Base-by-base conservation (phyloP, 352 stramenopile species). In the Phytopythium montanum region DNA sequence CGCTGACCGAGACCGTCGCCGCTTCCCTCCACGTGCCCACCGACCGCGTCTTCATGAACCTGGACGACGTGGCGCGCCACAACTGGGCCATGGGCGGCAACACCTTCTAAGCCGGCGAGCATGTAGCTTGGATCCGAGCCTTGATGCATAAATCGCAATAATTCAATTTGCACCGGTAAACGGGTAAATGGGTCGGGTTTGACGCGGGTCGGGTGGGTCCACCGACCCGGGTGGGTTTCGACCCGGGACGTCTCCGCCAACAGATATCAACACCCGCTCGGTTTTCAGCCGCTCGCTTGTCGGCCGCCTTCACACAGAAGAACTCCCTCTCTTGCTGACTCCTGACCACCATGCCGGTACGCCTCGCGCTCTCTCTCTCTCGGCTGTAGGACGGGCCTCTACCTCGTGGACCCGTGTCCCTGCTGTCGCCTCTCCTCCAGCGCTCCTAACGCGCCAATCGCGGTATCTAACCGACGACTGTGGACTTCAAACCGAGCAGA, bases 41-140 rank as follows among this genome's bases (percentile, higher is more conserved):
- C 5, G 59, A 65, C 18, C 73, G 76, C 44, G 59, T 81, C 5
- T 85, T 74, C 55, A 45, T 81, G 49, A 74, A 72, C 59, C 42
- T 85, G 34, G 65, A 77, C 46, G 64, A 73, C 53, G 59, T 82
- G 33, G 12, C 54, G 10, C 29, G 29, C 19, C 28, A 36, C 48
- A 82, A 85, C 62, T 81, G 65, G 72, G 72, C 44, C 10, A 54
- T 51, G 36, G 33, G 25, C 19, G 59, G 62, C 54, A 45, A 60
- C 48, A 59, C 36, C 19, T 41, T 66, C 21, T 56, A 36, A 36
- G 31, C 1, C 31, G 13, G 31, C 31, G 29, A 39, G 39, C n/a
- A n/a, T n/a, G n/a, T n/a, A n/a, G n/a, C n/a, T n/a, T n/a, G n/a
- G n/a, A n/a, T n/a, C n/a, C n/a, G n/a, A n/a, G n/a, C n/a, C n/a